A percentile compares a stretch with the other conserved stretches of the same genome.
Evolutionary conservation across 1,284 basidiomycete genomes (phyloP).

Genomic region (Cutaneotrichosporon cyanovorans): DNA sequence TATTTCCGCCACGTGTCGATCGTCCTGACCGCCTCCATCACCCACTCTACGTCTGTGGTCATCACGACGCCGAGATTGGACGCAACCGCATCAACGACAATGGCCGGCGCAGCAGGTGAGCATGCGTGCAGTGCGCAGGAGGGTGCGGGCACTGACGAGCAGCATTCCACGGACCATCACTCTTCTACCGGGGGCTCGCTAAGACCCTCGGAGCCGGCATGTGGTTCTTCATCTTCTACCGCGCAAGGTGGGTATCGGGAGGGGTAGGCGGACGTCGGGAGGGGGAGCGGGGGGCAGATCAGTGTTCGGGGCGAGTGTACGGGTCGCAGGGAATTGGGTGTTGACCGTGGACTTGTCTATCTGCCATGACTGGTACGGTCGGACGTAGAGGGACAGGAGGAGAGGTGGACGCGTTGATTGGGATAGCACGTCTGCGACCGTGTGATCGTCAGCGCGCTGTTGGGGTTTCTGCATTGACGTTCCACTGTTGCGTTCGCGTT

Average conservation of each 20-base stretch:
- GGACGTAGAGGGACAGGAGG: too few species aligned
- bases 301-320: too few species aligned
- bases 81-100: conserved; percentile 7
- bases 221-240: conserved; percentile 98
- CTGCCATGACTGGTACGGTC: too few species aligned
- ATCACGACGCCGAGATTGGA: not conserved
- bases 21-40: too few species aligned
- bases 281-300: not conserved
- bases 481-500: too few species aligned
- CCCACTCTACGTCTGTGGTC: not conserved
- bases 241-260: conserved; percentile 62
- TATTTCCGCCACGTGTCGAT: not conserved
- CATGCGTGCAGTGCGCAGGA: not conserved
- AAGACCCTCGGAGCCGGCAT: conserved; percentile 82
- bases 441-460: too few species aligned
- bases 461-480: too few species aligned
- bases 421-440: too few species aligned
- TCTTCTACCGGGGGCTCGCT: conserved; percentile 66
- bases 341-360: too few species aligned
- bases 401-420: too few species aligned
- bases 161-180: conserved; percentile 75
- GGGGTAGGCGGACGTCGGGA: not conserved
- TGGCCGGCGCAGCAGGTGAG: conserved; percentile 31
- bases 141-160: conserved; percentile 23
- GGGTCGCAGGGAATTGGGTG: too few species aligned